Evolutionary conservation across 164 flowering plant genomes (phyloP).

Genomic region (Malania oleifera): DNA sequence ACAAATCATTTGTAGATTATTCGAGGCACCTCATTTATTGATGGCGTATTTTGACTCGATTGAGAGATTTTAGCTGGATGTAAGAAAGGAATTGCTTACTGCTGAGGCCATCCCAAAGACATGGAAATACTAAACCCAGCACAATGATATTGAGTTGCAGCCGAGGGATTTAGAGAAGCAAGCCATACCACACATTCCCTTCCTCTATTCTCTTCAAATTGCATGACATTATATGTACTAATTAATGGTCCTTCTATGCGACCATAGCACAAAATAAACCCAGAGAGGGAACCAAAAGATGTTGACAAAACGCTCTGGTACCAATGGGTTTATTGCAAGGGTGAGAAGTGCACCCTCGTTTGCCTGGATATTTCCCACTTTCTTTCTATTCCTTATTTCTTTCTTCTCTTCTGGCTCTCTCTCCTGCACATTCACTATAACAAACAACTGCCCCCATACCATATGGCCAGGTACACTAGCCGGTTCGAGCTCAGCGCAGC

Average conservation of each 20-base stretch:
- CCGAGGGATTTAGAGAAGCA: slow-evolving; percentile 26
- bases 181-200: slow-evolving; percentile 12
- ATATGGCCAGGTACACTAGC: slow-evolving; percentile 86
- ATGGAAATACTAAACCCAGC: slow-evolving; percentile 52
- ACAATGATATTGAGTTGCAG: slow-evolving; percentile 25
- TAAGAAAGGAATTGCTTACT: slow-evolving; percentile 62
- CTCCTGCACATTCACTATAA: slow-evolving; percentile 48
- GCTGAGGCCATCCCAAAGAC: slow-evolving; percentile 24
- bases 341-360: background rate
- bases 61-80: no score
- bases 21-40: no score
- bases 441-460: slow-evolving; percentile 64
- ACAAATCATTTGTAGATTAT: no score
- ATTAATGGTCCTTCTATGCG: no score
- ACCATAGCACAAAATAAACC: no score
- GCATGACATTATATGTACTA: no score
- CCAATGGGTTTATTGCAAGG: background rate
- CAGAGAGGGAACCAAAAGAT: no score
- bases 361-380: slow-evolving; percentile 5
- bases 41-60: no score
- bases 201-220: background rate
- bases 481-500: slow-evolving; percentile 56
- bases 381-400: slow-evolving; percentile 12
- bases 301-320: no score
- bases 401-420: slow-evolving; percentile 8